Base-by-base conservation (phyloP, 1,284 basidiomycete genomes). In the Trichosporon faecale region DNA sequence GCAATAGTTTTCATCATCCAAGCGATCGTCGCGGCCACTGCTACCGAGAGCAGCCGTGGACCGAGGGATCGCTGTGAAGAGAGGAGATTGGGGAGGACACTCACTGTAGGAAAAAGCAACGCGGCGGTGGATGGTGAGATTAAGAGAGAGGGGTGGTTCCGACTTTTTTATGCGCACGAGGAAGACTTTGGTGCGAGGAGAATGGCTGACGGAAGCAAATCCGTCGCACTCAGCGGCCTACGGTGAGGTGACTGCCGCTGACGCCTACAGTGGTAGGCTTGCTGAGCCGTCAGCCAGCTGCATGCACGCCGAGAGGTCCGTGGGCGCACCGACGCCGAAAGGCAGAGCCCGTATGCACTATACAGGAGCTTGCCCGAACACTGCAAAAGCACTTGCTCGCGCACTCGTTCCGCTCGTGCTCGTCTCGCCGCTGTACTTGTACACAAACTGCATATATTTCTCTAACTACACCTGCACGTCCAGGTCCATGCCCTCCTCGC, bases 401-500 rank as follows among this genome's bases (percentile, higher is more conserved):
- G 40, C 5, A 14, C 40, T 44, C 40, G 40, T 18, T 44, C 40
- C 40, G 16, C 40, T 44, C 40, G 33, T 33, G 33, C 33, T 33
- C 6, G 18, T 12, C 21, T 25, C 21, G 16, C n/a, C 18, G 6
- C 21, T 11, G 21, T 67, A 65, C 66, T 65, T 52, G 44, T 67
- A 64, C 68, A 35, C 23, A 37, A 68, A 61, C 68, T 72, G 68
- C 68, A 70, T 72, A 46, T 63, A 49, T 14, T 31, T 65, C 66
- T 63, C 63, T 65, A 65, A 27, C 37, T 29, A 18, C 25, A 29
- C 55, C 66, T 66, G 68, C 23, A 66, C 71, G 40, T 72, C 71
- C 64, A 72, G 57, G 66, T 73, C 72, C 69, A 69, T 70, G 44
- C 69, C 69, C 69, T 73, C 72, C 67, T 49, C 55, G 69, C 69